Conservation (phyloP, 352 stramenopile species). For the Thalassiosira hispida region DNA sequence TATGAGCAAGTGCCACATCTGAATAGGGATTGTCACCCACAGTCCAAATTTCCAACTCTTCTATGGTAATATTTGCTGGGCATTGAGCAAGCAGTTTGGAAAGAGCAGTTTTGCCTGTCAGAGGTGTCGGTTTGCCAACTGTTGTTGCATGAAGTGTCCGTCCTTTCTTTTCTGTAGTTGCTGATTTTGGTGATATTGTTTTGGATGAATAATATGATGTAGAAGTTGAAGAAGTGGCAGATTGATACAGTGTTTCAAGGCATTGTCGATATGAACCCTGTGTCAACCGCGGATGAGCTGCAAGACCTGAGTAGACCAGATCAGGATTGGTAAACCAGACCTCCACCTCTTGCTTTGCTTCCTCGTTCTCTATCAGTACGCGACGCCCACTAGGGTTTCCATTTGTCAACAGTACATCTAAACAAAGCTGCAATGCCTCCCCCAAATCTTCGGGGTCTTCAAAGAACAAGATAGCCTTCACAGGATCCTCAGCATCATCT, state of each 20-base stretch:
- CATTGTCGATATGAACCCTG: slow-evolving; percentile 27
- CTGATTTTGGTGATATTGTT: background rate
- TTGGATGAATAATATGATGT: slow-evolving; percentile 9
- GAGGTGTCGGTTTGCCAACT: slow-evolving; percentile 19
- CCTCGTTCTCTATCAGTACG: slow-evolving; percentile 15
- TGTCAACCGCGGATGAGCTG: slow-evolving; percentile 20
- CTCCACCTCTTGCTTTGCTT: slow-evolving; percentile 22
- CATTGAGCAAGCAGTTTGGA: slow-evolving; percentile 28
- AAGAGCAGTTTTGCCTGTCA: slow-evolving; percentile 22
- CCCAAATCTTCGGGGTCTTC: slow-evolving; percentile 38
- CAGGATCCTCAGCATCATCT: slow-evolving; percentile 20
- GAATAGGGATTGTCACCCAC: slow-evolving; percentile 30
- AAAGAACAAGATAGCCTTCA: slow-evolving; percentile 30
- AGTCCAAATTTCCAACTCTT: slow-evolving; percentile 34
- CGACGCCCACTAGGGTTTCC: slow-evolving; percentile 10
- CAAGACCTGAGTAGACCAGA: slow-evolving; percentile 27
- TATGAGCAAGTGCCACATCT: slow-evolving; percentile 18
- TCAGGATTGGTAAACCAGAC: slow-evolving; percentile 32
- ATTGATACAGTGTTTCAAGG: slow-evolving; percentile 24
- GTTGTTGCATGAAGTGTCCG: slow-evolving; percentile 9
- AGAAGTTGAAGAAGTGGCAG: slow-evolving; percentile 15
- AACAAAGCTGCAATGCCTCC: slow-evolving; percentile 21
- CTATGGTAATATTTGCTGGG: background rate
- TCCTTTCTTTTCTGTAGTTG: background rate
- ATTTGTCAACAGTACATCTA: slow-evolving; percentile 33